Evolutionary conservation across 352 stramenopile species (phyloP), one percentile per base, ranked within the genome.

Genomic region (Phytophthora litchii): DNA sequence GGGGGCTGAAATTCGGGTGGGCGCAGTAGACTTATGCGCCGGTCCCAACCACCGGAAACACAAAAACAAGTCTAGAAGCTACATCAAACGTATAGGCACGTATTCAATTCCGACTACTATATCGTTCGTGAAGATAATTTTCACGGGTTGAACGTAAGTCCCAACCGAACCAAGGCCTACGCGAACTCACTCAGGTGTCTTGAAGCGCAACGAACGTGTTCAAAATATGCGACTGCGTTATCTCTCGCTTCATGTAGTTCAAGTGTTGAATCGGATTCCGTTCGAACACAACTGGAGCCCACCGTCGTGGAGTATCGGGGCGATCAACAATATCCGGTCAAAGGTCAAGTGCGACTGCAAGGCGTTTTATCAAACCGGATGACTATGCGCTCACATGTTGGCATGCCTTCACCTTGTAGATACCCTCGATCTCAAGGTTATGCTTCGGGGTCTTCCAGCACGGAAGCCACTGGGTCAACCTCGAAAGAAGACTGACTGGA

Each of bases 331-430:
- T 27, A 27, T 5, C 23, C 23, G 23, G 23, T 27, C 23, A 1
- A 47, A 57, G n/a, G 57, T 41, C 32, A 64, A 52, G 40, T 57
- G 54, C 9, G 54, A 38, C 19, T 50, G 44, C 37, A 56, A 55
- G 7, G n/a, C 6, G 0, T 57, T 64, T 14, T 64, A 53, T 16
- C 38, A 57, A 19, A 53, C 37, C 1, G 38, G 29, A 9, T 64
- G 46, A 40, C 29, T 64, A 1, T 63, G 54, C 12, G 35, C 20
- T 48, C 55, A 58, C 20, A 14, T 58, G n/a, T 12, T 58, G 2
- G 21, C 32, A 5, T 58, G 40, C 29, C 16, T 64, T 3, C 29
- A 64, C 12, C 46, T 64, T 2, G 46, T 53, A 4, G 47, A 48
- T 9, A 14, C 9, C 1, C n/a, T 58, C 1, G 40, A 58, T 21